These are phyloP conservation scores for Aureobasidium melanogenum DNA, from an alignment of 2,329 filamentous ascomycete species.

Conservation along the genomic window DNA sequence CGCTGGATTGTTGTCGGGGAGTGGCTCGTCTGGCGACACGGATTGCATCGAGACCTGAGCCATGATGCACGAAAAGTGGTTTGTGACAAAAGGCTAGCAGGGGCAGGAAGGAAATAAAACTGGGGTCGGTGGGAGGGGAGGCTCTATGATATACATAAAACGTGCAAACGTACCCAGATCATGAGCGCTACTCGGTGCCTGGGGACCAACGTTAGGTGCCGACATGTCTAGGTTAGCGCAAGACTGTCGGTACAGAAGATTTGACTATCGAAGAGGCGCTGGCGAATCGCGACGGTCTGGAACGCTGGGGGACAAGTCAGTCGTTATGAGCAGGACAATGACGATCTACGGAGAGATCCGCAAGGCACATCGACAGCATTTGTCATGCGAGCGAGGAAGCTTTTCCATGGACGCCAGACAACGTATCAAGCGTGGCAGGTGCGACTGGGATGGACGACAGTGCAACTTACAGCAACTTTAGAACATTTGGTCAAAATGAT, in stretches of 20 bases:
- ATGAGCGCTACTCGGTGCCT: constrained; percentile 9
- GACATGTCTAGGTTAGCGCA: constrained; percentile 11
- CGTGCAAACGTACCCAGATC: constrained; percentile 10
- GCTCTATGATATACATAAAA: constrained; percentile 9
- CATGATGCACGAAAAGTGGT: neutral
- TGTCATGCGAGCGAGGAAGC: constrained; percentile 7
- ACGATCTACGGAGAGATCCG: constrained; percentile 4
- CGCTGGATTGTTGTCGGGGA: neutral
- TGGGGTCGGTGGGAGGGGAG: neutral
- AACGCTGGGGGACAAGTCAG: constrained; percentile 10
- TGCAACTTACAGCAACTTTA: constrained; percentile 5
- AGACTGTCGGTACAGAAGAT: constrained; percentile 2
- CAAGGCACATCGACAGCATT: neutral
- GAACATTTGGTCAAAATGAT: neutral
- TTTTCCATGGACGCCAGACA: neutral
- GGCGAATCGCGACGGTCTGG: constrained; percentile 11
- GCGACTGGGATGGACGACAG: neutral
- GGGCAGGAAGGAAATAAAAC: neutral
- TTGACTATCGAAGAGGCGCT: constrained; percentile 10
- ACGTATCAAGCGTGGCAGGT: neutral
- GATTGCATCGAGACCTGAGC: constrained; percentile 2
- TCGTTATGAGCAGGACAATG: constrained; percentile 9
- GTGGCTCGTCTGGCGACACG: neutral
- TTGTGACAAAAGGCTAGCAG: neutral
- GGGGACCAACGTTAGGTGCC: neutral